Evolutionary conservation across 768 basidiomycete genomes (phyloP), one percentile per base, ranked within the genome.

Genomic region (Mycena rebaudengoi): DNA sequence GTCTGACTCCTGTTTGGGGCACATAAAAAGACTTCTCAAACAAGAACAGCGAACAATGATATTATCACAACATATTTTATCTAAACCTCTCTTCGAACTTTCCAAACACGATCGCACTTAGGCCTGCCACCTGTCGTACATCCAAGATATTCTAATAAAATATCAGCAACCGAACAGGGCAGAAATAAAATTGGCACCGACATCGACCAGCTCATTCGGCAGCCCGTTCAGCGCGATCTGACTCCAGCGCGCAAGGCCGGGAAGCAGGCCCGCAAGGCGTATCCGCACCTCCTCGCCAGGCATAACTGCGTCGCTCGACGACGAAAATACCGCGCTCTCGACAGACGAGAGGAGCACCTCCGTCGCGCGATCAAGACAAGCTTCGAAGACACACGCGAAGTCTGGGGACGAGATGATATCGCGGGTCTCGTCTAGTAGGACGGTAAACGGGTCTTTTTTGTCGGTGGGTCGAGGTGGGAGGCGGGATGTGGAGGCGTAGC

Each of bases 121-220:
- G 81, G 66, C 85, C 88, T 28, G 81, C 75, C 14, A 91, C 84
- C 74, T 94, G 92, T 64, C 86, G 79, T 60, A 88, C 69, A 18
- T 82, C 85, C 73, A 88, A 78, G 44, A 94, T 69, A 60, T 84
- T 86, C 91, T 93, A 57, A 29, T 39, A 48, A 32, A 41, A 20
- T 32, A 30, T 33, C 39, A 65, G 40, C 20, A 43, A 53, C 39
- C 51, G 14, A 28, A 4, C 55, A 18, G 21, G 12, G 54, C 3
- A 14, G 58, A 58, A 49, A 59, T 16, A 60, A 41, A 39, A 37
- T 41, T 46, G 7, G 21, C 4, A 85, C 91, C 76, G 72, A 94
- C 95, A 79, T 96, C 94, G 26, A 94, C 85, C 66, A 95, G 78
- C 73, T 92, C 92, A 73, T 93, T 94, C 33, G 92, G 93, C 56